Evolutionary conservation across 2,329 filamentous ascomycete genomes (phyloP).

Genomic region (Verticillium nubilum): DNA sequence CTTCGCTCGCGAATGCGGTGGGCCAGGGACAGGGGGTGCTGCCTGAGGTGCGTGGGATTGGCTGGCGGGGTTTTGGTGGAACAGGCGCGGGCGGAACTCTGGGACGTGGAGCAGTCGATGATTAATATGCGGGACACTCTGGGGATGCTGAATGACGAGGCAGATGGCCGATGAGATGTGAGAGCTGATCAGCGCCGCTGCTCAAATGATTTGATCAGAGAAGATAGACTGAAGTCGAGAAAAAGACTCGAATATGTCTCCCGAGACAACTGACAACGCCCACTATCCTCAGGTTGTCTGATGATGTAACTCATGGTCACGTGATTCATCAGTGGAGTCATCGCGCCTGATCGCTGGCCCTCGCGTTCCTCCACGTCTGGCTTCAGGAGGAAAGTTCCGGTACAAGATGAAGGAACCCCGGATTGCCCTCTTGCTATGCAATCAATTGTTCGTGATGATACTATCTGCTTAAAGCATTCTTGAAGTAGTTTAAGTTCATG

Average conservation of each 20-base stretch:
- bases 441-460: background rate
- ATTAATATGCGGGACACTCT: background rate
- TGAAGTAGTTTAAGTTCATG: no score
- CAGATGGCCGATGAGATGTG: background rate
- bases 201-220: background rate
- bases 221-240: background rate
- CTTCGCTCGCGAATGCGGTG: background rate
- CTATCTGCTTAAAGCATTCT: no score
- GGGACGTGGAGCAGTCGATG: background rate
- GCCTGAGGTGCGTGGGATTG: background rate
- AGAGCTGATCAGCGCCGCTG: background rate
- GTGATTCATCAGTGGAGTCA: background rate
- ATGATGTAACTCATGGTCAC: background rate
- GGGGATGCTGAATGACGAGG: background rate
- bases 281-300: background rate
- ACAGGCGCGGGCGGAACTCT: background rate
- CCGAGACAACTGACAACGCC: background rate
- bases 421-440: background rate
- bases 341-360: background rate
- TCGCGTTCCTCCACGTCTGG: background rate
- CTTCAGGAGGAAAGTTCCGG: background rate
- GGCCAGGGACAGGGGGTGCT: background rate
- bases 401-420: background rate
- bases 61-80: background rate
- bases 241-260: background rate